phyloP scores from a whole-genome alignment of 2,329 filamentous ascomycete genomes.

The Phaeosphaeriaceae sp. region DNA sequence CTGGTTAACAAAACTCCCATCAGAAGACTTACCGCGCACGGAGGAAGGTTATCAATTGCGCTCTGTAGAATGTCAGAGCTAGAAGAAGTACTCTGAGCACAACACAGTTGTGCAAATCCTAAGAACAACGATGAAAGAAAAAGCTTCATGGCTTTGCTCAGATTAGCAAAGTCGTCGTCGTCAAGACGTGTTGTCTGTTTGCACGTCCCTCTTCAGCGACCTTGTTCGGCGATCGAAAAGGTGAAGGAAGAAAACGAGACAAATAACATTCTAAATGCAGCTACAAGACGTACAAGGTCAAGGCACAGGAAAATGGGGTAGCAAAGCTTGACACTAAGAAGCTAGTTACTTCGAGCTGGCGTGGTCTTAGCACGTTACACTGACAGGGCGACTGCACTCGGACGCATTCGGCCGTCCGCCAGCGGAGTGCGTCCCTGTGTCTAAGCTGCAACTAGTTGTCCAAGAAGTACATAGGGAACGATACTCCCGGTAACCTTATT shows the following conservation, averaged over 20 bases:
- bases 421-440: neutral
- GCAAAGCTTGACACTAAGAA: neutral
- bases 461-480: neutral
- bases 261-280: neutral
- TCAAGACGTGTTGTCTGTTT: neutral
- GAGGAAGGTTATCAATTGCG: constrained; percentile 14
- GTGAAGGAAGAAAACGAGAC: neutral
- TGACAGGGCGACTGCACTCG: neutral
- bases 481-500: neutral
- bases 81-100: constrained; percentile 10
- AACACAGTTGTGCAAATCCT: constrained; percentile 5
- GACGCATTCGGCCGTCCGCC: neutral
- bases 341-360: neutral
- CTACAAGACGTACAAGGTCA: neutral
- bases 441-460: neutral
- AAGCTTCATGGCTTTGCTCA: neutral
- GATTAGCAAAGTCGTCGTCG: neutral
- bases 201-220: neutral
- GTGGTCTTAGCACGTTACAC: neutral
- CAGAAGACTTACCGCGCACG: constrained; percentile 13
- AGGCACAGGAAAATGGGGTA: neutral
- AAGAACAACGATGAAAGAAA: constrained; percentile 4
- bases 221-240: neutral
- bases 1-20: neutral
- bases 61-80: constrained; percentile 11